phyloP scores from a whole-genome alignment of 306 rosid genomes.

The Canavalia ensiformis region DNA sequence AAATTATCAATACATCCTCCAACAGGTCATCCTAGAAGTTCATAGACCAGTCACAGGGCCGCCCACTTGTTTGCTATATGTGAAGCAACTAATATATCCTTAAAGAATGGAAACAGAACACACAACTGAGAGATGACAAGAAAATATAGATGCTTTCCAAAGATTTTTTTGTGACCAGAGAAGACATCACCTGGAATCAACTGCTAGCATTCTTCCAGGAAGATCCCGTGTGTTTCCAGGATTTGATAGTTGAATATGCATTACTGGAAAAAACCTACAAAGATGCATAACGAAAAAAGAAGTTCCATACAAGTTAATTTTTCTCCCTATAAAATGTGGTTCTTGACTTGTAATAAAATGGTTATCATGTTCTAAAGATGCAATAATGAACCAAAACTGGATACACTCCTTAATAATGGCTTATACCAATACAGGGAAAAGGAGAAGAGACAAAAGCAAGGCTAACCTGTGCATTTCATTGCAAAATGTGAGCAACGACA shows the following conservation, averaged over 20 bases:
- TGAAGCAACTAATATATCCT: conserved; percentile 22
- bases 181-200: conserved; percentile 78
- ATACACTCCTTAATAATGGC: conserved; percentile 22
- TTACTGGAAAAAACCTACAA: conserved; percentile 78
- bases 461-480: conserved; percentile 92
- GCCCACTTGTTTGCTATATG: conserved; percentile 19
- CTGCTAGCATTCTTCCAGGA: conserved; percentile 85
- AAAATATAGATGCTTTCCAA: conserved; percentile 41
- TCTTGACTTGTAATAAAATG: conserved; percentile 11
- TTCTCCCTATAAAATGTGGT: background rate
- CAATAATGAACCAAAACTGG: conserved; percentile 23
- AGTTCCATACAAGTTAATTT: conserved; percentile 19
- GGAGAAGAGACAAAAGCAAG: background rate
- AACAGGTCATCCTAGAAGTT: conserved; percentile 2
- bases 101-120: conserved; percentile 25
- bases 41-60: conserved; percentile 21
- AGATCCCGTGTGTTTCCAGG: conserved; percentile 82
- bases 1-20: too few species aligned
- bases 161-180: conserved; percentile 24
- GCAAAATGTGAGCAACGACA: conserved; percentile 90
- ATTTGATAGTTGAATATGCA: conserved; percentile 79
- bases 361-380: conserved; percentile 3
- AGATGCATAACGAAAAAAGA: conserved; percentile 41
- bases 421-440: conserved; percentile 11
- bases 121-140: conserved; percentile 27